Evolutionary conservation across 2,329 filamentous ascomycete species (phyloP), one percentile per base, ranked within the genome.

Genomic region (Fusarium nanum): DNA sequence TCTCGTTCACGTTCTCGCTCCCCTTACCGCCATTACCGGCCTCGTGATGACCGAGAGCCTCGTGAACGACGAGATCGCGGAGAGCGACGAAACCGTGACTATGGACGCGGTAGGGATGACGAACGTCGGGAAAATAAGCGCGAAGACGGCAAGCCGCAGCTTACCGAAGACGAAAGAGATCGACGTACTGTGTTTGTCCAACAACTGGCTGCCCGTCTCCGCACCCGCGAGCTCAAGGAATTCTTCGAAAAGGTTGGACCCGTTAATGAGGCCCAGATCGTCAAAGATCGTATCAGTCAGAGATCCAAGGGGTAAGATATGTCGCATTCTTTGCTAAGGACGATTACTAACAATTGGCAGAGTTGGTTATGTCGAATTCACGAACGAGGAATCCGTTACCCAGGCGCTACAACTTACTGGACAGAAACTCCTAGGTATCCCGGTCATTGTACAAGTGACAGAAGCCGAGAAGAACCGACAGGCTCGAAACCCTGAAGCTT

Each of bases 381-480:
- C 94, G 80, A 90, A 93, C 78, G 95, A 98, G 88, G 93, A 97
- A 76, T 97, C 94, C 75, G 95, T 99, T 76, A 87, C 91, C 77
- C 91, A 92, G 84, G 96, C 97, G 78, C 92, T 99, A 80, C 93
- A 97, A 85, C 94, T 99, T 86, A 99, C 96, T 81, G 96, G 96
- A 83, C 95, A 98, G 85, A 97, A 96, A 84, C 91, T 99, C 83
- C 86, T 97, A 91, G 94, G 94, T 87, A 98, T 99, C 74, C 96
- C 96, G 64, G 97, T 99, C 80, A 99, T 99, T 77, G 97, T 95
- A 58, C 95, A 98, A 83, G 90, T 97, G 80, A 98, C 96, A 76
- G 96, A 99, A 86, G 97, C 96, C 79, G 97, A 99, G 82, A 99
- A 99, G 87, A 99, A 99, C 79, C 94, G 96, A 75, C 95, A 97